These are phyloP conservation scores for Claviceps sp. DNA, from an alignment of 2,329 filamentous ascomycete genomes.

Conservation along the genomic window DNA sequence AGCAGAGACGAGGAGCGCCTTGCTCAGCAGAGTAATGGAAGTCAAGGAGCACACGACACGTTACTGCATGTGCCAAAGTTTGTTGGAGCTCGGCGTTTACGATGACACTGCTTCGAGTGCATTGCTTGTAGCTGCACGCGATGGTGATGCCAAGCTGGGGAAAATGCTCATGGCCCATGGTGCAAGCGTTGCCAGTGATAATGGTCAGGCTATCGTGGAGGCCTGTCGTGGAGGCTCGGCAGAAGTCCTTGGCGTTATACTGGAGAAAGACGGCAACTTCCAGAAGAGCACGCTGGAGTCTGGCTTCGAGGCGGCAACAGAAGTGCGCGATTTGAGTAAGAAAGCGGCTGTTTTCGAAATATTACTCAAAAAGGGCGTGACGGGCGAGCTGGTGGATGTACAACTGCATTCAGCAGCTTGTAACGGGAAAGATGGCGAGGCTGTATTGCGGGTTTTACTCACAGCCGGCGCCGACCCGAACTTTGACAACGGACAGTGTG, in stretches of 20 bases:
- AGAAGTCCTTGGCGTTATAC: slow-evolving; percentile 36
- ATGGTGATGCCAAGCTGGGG: slow-evolving; percentile 38
- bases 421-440: slow-evolving; percentile 34
- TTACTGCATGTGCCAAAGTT: slow-evolving; percentile 28
- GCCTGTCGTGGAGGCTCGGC: slow-evolving; percentile 38
- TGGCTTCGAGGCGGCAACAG: slow-evolving; percentile 42
- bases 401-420: slow-evolving; percentile 40
- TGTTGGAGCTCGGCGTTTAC: slow-evolving; percentile 33
- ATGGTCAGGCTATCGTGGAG: slow-evolving; percentile 40
- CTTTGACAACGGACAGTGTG: slow-evolving; percentile 39
- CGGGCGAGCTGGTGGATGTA: slow-evolving; percentile 36
- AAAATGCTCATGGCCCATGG: slow-evolving; percentile 37
- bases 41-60: slow-evolving; percentile 26
- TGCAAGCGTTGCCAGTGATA: slow-evolving; percentile 35
- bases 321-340: slow-evolving; percentile 35
- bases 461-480: slow-evolving; percentile 40
- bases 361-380: slow-evolving; percentile 35
- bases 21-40: slow-evolving; percentile 30
- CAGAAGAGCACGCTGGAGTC: slow-evolving; percentile 30
- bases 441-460: slow-evolving; percentile 37
- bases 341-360: slow-evolving; percentile 36
- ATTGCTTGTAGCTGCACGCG: slow-evolving; percentile 35
- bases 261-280: slow-evolving; percentile 26
- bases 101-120: slow-evolving; percentile 33
- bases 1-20: slow-evolving; percentile 22